phyloP scores from a whole-genome alignment of 352 stramenopile genomes.

The Pythium plurisporium region DNA sequence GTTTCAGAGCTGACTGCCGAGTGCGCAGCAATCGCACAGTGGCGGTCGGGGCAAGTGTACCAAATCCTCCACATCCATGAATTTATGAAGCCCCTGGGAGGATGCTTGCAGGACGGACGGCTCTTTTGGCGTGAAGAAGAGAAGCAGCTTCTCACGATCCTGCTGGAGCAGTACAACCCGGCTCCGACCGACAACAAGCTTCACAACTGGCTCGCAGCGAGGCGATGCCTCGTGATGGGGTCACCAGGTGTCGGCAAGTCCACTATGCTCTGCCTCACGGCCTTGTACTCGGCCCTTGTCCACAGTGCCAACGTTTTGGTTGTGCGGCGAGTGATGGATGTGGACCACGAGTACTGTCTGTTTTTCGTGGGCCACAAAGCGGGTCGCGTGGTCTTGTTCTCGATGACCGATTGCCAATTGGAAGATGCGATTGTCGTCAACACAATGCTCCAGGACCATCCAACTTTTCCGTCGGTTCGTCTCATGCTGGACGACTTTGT shows the following conservation, averaged over 20 bases:
- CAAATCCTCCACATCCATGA: not conserved
- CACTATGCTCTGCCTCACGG: slow-evolving; percentile 8
- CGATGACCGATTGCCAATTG: not conserved
- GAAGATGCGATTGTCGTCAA: not conserved
- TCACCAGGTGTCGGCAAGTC: slow-evolving; percentile 14
- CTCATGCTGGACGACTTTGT: slow-evolving; percentile 22
- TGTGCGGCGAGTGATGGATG: not conserved
- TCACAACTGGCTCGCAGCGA: not conserved
- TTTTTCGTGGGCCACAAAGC: slow-evolving; percentile 14
- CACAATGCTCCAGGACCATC: not conserved
- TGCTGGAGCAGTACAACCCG: not conserved
- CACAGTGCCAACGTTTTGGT: slow-evolving; percentile 22
- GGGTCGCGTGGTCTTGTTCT: slow-evolving; percentile 9
- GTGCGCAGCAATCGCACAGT: not conserved
- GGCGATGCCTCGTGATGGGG: slow-evolving; percentile 6
- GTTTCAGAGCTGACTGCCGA: not conserved
- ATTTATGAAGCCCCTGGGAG: slow-evolving; percentile 13
- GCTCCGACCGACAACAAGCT: not conserved
- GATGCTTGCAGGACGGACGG: slow-evolving; percentile 1
- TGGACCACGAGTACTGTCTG: slow-evolving; percentile 7
- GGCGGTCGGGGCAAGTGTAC: not conserved
- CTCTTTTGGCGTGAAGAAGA: slow-evolving; percentile 19
- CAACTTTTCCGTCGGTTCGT: not conserved
- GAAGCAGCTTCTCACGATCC: not conserved
- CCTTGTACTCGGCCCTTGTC: slow-evolving; percentile 13